phyloP scores from a whole-genome alignment of 179 eudicot genomes.

The Gypsophila paniculata region DNA sequence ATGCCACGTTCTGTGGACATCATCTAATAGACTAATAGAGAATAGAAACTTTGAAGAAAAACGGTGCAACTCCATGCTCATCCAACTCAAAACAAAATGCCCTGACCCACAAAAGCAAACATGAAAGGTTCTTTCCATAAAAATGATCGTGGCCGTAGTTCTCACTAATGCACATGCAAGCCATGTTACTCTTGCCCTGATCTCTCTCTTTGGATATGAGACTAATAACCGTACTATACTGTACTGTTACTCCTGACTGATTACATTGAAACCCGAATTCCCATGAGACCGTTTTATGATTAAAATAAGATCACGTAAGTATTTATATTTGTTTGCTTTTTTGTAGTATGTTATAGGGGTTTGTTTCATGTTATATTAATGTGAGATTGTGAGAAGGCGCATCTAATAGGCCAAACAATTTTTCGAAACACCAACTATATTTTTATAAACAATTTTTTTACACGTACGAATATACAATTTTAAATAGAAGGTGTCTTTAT shows the following conservation, averaged over 20 bases:
- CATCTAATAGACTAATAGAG: conserved; percentile 15
- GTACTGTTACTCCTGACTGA: conserved; percentile 26
- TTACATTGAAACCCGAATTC: not conserved
- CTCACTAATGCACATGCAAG: conserved; percentile 33
- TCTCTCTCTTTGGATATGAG: conserved; percentile 22
- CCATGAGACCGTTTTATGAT: not conserved
- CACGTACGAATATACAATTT: no score
- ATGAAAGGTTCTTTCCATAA: conserved; percentile 26
- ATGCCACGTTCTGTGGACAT: conserved; percentile 38
- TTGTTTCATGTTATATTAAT: no score
- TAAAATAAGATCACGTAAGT: no score
- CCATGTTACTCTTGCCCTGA: conserved; percentile 48
- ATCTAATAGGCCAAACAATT: no score
- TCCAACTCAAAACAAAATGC: conserved; percentile 18
- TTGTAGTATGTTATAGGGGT: no score
- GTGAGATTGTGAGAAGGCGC: no score
- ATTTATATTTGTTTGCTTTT: no score
- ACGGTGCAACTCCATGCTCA: conserved; percentile 25
- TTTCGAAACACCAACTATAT: no score
- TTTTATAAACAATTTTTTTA: no score
- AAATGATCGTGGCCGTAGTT: conserved; percentile 30
- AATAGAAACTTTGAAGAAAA: conserved; percentile 21
- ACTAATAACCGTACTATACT: conserved; percentile 24
- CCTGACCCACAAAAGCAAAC: conserved; percentile 34
- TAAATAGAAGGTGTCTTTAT: no score